Evolutionary conservation across 768 basidiomycete genomes (phyloP), one percentile per base, ranked within the genome.

Genomic region (Psilocybe subaeruginosa): DNA sequence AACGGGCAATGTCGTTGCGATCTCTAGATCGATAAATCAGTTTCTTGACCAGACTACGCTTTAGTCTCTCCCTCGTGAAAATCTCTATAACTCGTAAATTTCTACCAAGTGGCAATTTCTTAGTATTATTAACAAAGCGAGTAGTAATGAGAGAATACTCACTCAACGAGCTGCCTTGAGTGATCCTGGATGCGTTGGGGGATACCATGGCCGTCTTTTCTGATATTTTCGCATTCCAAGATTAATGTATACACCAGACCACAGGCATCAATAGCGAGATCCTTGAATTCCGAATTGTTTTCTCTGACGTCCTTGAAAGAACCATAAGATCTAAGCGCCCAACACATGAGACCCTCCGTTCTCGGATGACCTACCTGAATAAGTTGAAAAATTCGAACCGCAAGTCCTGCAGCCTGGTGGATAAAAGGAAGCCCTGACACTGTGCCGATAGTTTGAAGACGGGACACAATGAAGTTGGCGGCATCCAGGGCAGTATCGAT

Each of bases 201-300:
- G 2, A 62, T 31, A 8, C n/a, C 29, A 4, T 52, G 43, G 1
- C 61, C 56, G 12, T 54, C 41, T 37, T 55, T 43, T 2, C 58
- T 11, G n/a, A 62, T 62, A n/a, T 19, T 47, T 1, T 62, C 30
- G 11, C 61, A 62, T 49, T 62, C 56, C 1, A 58, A 12, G 7
- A 49, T 19, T 16, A 58, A 27, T 1, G 61, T 56, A 23, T 58
- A 62, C n/a, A 62, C 61, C 8, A 62, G 37, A 12, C 61, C 57
- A 27, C 57, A 62, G 8, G 56, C 61, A 27, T 62, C 61, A 11
- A 8, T 57, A 1, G 41, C 61, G 2, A 62, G 61, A 6, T 62
- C 61, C 6, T 47, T 47, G 17, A 57, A 62, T 0, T 48, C 55
- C 7, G 57, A 23, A 47, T 57, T 53, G 17, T 45, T 51, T 16